Percentiles rank a stretch among this genome's conserved stretches.
phyloP scores from a whole-genome alignment of 805 yeast species.

The Candida andamanensis region DNA sequence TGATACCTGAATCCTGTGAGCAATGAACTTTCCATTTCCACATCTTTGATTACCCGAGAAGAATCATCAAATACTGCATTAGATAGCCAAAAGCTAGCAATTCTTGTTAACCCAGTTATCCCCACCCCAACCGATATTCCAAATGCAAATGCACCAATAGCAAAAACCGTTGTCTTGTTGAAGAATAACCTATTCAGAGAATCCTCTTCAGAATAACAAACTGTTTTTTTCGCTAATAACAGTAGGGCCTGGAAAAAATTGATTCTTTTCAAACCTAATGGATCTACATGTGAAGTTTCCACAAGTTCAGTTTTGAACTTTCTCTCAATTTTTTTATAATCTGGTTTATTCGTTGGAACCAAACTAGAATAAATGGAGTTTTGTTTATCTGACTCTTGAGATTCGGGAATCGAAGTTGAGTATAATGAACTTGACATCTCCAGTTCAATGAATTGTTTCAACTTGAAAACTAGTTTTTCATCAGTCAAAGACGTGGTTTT shows the following conservation, averaged over 20 bases:
- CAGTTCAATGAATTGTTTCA: slow-evolving; percentile 25
- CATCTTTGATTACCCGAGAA: background rate
- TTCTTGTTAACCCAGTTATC: too few species aligned
- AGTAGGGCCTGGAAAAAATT: too few species aligned
- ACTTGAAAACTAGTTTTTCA: slow-evolving; percentile 17
- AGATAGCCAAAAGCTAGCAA: too few species aligned
- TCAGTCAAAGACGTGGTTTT: slow-evolving; percentile 30
- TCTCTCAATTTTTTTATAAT: slow-evolving; percentile 26
- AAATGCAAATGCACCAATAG: slow-evolving; percentile 29
- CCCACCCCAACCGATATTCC: slow-evolving; percentile 35
- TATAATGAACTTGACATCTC: slow-evolving; percentile 16
- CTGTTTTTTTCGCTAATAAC: too few species aligned
- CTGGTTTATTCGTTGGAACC: slow-evolving; percentile 16
- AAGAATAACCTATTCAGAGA: too few species aligned
- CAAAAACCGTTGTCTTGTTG: slow-evolving; percentile 17
- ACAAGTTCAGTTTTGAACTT: slow-evolving; percentile 24
- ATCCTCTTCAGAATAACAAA: too few species aligned
- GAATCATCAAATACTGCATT: too few species aligned
- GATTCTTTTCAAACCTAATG: slow-evolving; percentile 7
- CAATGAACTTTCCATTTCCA: background rate
- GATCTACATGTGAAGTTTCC: slow-evolving; percentile 8
- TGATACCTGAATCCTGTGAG: background rate
- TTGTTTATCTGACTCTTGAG: background rate
- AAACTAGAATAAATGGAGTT: slow-evolving; percentile 19
- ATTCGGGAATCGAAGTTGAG: background rate